These are phyloP conservation scores for Zalaria obscura DNA, from an alignment of 2,329 filamentous ascomycete species.

Conservation along the genomic window DNA sequence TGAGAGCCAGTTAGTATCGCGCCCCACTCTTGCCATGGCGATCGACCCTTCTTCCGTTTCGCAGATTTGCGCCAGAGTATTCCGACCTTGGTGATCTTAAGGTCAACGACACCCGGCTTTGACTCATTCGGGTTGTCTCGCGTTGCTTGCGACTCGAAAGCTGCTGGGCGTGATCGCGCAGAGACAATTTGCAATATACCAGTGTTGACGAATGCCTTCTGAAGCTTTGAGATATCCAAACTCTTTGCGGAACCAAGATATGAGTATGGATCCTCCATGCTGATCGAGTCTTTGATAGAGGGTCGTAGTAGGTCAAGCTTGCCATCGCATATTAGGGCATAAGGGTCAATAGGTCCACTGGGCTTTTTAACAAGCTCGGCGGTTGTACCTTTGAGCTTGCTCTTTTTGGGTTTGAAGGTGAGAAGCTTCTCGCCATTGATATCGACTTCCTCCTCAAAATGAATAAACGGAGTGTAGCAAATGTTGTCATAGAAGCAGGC, in stretches of 20 bases:
- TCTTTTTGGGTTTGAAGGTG: constrained; percentile 56
- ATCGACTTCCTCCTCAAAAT: constrained; percentile 84
- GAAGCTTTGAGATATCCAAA: constrained; percentile 67
- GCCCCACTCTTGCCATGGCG: constrained; percentile 98
- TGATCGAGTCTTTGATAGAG: constrained; percentile 81
- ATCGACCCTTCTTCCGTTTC: constrained; percentile 89
- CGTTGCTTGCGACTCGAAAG: constrained; percentile 82
- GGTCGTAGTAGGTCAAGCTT: constrained; percentile 74
- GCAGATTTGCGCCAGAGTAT: constrained; percentile 85
- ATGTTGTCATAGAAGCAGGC: constrained; percentile 99
- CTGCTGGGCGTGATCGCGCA: constrained; percentile 80
- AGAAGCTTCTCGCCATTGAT: constrained; percentile 61
- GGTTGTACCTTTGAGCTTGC: constrained; percentile 51
- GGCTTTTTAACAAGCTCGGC: constrained; percentile 65
- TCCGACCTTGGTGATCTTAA: constrained; percentile 94
- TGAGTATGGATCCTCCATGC: constrained; percentile 79
- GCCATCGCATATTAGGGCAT: constrained; percentile 82
- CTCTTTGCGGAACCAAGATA: constrained; percentile 66
- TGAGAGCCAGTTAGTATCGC: constrained; percentile 93
- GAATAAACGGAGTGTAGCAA: constrained; percentile 93
- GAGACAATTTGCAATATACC: constrained; percentile 92
- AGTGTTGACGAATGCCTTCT: constrained; percentile 80
- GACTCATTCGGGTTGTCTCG: constrained; percentile 74
- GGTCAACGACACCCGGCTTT: constrained; percentile 86
- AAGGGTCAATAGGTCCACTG: constrained; percentile 58